Percentiles rank a stretch among this genome's conserved stretches.
phyloP scores from a whole-genome alignment of 768 basidiomycete genomes.

The Hypholoma fasciculare region DNA sequence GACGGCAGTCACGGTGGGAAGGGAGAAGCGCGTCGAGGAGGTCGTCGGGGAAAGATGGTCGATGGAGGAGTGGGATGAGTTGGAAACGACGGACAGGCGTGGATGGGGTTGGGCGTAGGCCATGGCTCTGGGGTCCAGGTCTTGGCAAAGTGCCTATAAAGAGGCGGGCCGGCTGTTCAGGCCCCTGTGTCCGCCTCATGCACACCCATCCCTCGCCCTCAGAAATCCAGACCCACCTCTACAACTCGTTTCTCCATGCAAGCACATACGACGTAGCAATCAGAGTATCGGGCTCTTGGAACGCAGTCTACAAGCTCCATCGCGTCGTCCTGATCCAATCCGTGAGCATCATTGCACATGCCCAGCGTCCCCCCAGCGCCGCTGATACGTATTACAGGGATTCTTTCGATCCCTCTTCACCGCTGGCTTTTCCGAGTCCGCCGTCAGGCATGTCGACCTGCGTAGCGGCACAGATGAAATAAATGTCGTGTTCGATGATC shows the following conservation, averaged over 20 bases:
- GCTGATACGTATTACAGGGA: conserved; percentile 45
- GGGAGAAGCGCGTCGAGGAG: conserved; percentile 69
- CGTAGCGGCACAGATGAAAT: conserved; percentile 50
- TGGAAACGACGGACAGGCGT: conserved; percentile 68
- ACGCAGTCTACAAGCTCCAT: conserved; percentile 77
- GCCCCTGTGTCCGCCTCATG: conserved; percentile 25
- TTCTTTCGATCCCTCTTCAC: conserved; percentile 91
- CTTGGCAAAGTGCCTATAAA: conserved; percentile 13
- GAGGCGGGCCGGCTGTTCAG: conserved; percentile 4
- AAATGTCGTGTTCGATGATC: conserved; percentile 76
- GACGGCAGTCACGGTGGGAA: conserved; percentile 54
- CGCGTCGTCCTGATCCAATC: conserved; percentile 88
- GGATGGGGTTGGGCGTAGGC: conserved; percentile 65
- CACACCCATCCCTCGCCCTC: conserved; percentile 46
- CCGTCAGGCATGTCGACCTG: conserved; percentile 25
- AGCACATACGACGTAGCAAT: conserved; percentile 80
- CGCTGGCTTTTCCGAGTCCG: conserved; percentile 71
- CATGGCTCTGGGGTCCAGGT: conserved; percentile 28
- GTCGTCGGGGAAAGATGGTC: conserved; percentile 57
- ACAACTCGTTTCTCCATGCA: conserved; percentile 68
- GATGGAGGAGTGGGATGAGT: conserved; percentile 52
- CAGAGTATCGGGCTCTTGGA: conserved; percentile 63
- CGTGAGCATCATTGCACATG: conserved; percentile 32
- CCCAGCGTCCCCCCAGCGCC: background rate
- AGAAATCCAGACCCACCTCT: conserved; percentile 75